Base-by-base conservation (phyloP, 2,329 filamentous ascomycete genomes). In the Diaporthe ampelina region DNA sequence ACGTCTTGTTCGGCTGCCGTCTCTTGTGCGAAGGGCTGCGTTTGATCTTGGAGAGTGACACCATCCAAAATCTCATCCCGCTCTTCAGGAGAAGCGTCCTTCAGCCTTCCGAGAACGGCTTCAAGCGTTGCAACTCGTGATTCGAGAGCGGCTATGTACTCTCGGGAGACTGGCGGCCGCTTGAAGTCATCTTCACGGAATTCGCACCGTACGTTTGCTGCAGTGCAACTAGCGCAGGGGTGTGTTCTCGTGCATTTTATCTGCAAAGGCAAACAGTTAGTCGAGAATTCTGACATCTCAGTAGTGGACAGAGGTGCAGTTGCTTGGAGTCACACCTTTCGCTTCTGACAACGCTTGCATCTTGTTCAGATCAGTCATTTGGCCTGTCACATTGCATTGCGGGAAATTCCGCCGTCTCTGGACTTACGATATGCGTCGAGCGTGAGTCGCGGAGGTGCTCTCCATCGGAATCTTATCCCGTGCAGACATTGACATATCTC, bases 231-330 rank as follows among this genome's bases (percentile, higher is more conserved):
- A 6, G 58, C 32, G 52, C 77, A 78, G 2, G 77, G 77, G 11
- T 61, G 63, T 19, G 71, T 77, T 43, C 77, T 76, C 15, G 77
- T 76, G 50, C 77, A 78, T 11, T 74, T 74, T 61, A 78, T 78
- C 77, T 78, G 32, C 21, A 21, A 7, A 21, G 17, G 43, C 5
- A 9, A n/a, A 65, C 3, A 13, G 37, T 65, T 21, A 24, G 21
- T 48, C 19, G 48, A 2, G 11, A 32, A 17, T 21, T 1, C 43
- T 48, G 5, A 45, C 1, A 2, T 65, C n/a, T 15, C 2, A 35
- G 59, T 26, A 35, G 59, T 26, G 37, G 58, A 45, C 17, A 45
- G 40, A 32, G 37, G 4, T 43, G 58, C n/a, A 43, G 35, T 1
- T 19, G 26, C 26, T 50, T 2, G 6, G 1, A 17, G 21, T 4